A percentile compares a stretch with the other conserved stretches of the same genome.
Evolutionary conservation across 2,329 filamentous ascomycete genomes (phyloP).

Genomic region (Trichoderma endophyticum): DNA sequence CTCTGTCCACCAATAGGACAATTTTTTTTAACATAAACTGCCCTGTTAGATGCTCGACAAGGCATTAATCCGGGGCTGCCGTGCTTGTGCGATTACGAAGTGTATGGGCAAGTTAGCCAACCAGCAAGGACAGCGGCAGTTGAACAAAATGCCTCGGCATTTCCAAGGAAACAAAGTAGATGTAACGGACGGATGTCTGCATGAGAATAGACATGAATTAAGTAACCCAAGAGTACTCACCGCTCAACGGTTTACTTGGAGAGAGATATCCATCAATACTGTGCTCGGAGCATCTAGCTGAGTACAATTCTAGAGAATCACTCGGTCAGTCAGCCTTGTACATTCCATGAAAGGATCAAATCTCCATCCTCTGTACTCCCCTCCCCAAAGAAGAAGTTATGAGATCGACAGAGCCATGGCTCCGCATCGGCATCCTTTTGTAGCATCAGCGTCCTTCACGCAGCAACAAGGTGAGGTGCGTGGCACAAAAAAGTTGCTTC

Average conservation of each 20-base stretch:
- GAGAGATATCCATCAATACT: not conserved
- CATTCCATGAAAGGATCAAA: not conserved
- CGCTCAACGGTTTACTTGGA: not conserved
- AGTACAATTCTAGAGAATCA: not conserved
- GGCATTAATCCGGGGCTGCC: not conserved
- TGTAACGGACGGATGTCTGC: not conserved
- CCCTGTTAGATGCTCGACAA: not conserved
- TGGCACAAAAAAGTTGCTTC: not conserved
- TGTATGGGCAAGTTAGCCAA: not conserved
- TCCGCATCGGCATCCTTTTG: not conserved
- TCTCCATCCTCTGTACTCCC: not conserved
- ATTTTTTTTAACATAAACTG: not conserved
- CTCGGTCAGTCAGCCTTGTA: not conserved
- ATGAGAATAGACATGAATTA: not conserved
- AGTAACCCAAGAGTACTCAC: not conserved
- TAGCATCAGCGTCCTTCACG: not conserved
- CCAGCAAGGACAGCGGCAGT: constrained; percentile 6
- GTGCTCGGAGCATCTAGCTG: not conserved
- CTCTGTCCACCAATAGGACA: not conserved
- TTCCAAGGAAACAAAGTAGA: not conserved
- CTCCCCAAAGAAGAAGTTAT: not conserved
- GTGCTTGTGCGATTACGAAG: not conserved
- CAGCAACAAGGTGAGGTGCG: not conserved
- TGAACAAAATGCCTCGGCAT: not conserved
- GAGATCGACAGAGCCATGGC: not conserved